Evolutionary conservation across 345 rosid species (phyloP).

Genomic region (Pugionium dolabratum): DNA sequence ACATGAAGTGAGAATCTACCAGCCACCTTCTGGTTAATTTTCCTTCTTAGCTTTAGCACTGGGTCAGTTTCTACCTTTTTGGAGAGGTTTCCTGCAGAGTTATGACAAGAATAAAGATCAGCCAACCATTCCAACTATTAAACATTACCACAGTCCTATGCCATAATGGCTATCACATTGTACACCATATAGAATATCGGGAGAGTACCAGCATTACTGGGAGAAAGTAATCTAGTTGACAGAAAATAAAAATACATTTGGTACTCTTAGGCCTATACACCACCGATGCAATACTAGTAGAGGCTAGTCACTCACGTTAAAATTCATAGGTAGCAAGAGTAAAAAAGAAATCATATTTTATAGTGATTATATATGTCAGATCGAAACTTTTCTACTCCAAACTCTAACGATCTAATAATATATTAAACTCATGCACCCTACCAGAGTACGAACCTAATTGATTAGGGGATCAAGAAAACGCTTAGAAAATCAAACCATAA

Average conservation of each 20-base stretch:
- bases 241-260: neutral
- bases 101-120: conserved; percentile 15
- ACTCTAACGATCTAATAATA: conserved; percentile 7
- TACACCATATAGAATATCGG: neutral
- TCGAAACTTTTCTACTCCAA: neutral
- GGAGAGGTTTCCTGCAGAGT: conserved; percentile 44
- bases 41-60: conserved; percentile 37
- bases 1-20: conserved; percentile 63
- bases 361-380: neutral
- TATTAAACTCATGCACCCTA: conserved; percentile 3
- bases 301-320: neutral
- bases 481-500: neutral
- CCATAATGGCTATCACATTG: conserved; percentile 4
- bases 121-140: conserved; percentile 11
- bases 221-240: conserved; percentile 9
- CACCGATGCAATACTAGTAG: neutral
- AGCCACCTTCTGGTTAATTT: conserved; percentile 73
- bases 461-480: conserved; percentile 13
- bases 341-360: neutral
- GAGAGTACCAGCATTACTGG: neutral
- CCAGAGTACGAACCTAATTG: neutral
- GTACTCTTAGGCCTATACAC: neutral
- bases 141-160: neutral
- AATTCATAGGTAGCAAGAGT: neutral
- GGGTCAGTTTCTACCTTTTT: conserved; percentile 41